phyloP scores from a whole-genome alignment of 495 filamentous ascomycete species.

The Penicillium cosmopolitanum region DNA sequence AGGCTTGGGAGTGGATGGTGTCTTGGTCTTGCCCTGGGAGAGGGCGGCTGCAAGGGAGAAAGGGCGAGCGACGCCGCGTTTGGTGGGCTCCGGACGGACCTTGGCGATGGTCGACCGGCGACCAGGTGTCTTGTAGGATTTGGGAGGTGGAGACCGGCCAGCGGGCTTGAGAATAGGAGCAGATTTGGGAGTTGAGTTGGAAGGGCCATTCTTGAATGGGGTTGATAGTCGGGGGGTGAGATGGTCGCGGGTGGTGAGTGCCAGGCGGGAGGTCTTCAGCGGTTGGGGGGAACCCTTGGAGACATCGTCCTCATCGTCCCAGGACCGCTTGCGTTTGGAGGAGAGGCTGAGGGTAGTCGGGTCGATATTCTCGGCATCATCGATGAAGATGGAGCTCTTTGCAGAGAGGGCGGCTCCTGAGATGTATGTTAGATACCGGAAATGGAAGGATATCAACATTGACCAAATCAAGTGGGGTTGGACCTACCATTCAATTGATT shows the following conservation, averaged over 20 bases:
- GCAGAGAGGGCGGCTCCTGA: conserved; percentile 31
- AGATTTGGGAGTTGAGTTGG: conserved; percentile 42
- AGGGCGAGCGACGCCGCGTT: conserved; percentile 49
- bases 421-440: not conserved
- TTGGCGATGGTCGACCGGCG: conserved; percentile 45
- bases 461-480: not conserved
- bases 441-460: conserved; percentile 6
- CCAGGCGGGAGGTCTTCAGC: conserved; percentile 46
- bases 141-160: conserved; percentile 45
- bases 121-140: conserved; percentile 36
- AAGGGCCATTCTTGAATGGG: conserved; percentile 32
- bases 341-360: conserved; percentile 64
- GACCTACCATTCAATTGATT: conserved; percentile 61
- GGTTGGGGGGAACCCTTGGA: conserved; percentile 44
- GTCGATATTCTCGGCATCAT: conserved; percentile 81
- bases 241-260: conserved; percentile 37
- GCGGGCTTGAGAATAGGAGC: conserved; percentile 40
- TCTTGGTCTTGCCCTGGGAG: conserved; percentile 37
- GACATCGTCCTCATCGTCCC: conserved; percentile 57
- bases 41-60: conserved; percentile 84
- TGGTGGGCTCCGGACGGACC: conserved; percentile 55
- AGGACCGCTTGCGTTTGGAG: conserved; percentile 63
- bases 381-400: conserved; percentile 50
- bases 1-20: conserved; percentile 29
- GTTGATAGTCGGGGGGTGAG: conserved; percentile 39